Base-by-base conservation (phyloP, 768 basidiomycete species). In the Leccinum broughii region DNA sequence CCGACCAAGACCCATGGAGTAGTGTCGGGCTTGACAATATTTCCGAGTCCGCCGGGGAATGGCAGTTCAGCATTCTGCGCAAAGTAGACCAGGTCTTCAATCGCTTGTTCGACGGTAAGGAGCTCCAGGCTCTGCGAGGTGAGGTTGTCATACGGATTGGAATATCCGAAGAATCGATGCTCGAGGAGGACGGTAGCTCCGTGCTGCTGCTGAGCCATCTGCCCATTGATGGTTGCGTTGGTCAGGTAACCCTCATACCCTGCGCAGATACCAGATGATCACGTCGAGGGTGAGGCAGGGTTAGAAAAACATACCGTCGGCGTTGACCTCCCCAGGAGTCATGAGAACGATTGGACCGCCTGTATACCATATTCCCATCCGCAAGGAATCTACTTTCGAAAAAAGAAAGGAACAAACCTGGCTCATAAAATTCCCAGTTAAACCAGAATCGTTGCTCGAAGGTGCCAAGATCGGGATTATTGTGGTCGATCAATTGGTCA, bases 381-480 rank as follows among this genome's bases (percentile, higher is more conserved):
- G 17, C 28, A 13, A 54, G 4, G 32, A 1, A 1, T 3, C 3
- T 2, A 7, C 24, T 20, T 49, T 2, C 3, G 30, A 44, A 15
- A 44, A 44, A 37, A 20, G 60, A 39, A 22, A 5, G 20, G n/a
- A 14, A 44, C 41, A 46, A 59, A 81, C 83, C 83, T 41, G 73
- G 61, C 70, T 86, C 77, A 63, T 89, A 90, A 64, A 78, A 88
- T 69, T 90, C 85, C 71, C 78, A 87, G 34, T 84, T 84, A 59
- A 83, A 78, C 87, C 87, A 90, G 72, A 80, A 90, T 32, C 89
- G 82, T 72, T 90, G 89, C 68, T 84, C 77, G 74, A 92, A 92
- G 17, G 88, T 90, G n/a, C 89, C 89, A 24, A 83, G 75, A 30
- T 77, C 75, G 15, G 86, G 84, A 62, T 83, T 74, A 35, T 69